Evolutionary conservation across 2,329 filamentous ascomycete species (phyloP).

Genomic region (Orbilia brochopaga): DNA sequence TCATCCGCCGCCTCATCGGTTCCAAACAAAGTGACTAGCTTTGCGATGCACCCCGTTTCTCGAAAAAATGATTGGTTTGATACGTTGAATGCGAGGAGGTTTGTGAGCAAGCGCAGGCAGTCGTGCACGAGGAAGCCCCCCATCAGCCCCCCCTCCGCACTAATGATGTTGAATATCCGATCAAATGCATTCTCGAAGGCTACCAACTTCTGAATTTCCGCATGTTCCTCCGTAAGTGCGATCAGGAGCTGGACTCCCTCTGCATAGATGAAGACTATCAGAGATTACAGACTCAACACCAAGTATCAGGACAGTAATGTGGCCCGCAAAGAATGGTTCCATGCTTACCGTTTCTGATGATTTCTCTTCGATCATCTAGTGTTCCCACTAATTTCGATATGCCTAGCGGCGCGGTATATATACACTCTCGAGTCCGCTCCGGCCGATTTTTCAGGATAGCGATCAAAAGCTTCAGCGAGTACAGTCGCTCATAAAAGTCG

Average conservation of each 20-base stretch:
- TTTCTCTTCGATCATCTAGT: conserved; percentile 84
- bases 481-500: conserved; percentile 90
- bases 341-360: conserved; percentile 73
- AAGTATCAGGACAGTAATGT: conserved; percentile 2
- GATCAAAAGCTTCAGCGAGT: conserved; percentile 85
- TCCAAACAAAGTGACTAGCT: conserved; percentile 73
- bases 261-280: conserved; percentile 54
- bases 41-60: conserved; percentile 81
- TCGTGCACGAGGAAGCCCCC: conserved; percentile 90
- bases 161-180: conserved; percentile 79
- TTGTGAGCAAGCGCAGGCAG: conserved; percentile 86
- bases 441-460: conserved; percentile 84
- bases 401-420: conserved; percentile 85
- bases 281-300: conserved; percentile 49
- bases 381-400: conserved; percentile 83
- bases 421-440: conserved; percentile 91
- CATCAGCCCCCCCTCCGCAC: conserved; percentile 80
- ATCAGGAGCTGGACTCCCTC: conserved; percentile 86
- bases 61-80: conserved; percentile 94
- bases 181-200: conserved; percentile 95
- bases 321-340: neutral
- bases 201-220: conserved; percentile 91
- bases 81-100: conserved; percentile 81
- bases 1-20: conserved; percentile 15
- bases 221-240: conserved; percentile 81